Evolutionary conservation across 352 stramenopile species (phyloP), one percentile per base, ranked within the genome.

Genomic region (Globisporangium polare): DNA sequence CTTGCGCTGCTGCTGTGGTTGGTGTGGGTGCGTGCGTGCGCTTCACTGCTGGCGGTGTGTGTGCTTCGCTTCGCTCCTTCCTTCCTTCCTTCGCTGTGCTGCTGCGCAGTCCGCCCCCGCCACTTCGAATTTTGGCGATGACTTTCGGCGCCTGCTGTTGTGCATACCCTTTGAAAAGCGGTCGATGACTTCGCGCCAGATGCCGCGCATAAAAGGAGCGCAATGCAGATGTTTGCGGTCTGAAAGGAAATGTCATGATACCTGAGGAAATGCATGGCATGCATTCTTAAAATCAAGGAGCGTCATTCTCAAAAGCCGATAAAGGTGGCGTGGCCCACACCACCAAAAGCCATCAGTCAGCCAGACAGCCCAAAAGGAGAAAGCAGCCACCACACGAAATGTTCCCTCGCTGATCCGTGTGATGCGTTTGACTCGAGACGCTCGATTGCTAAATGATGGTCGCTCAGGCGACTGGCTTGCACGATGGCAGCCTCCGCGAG

Each of bases 91-190:
- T 58, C 7, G 20, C 35, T 39, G 33, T 39, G 7, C 10, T 39
- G 33, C 33, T 39, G 33, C 53, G 3, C 53, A 15, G 47, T 53
- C 24, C 24, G 46, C 24, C 46, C 24, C 10, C n/a, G 10, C 9
- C 22, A 47, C 50, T 55, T 59, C 53, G 53, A 59, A 50, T 50
- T 59, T 58, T 31, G 22, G 6, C 39, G 53, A 35, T 12, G 27
- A 20, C 20, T 15, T 26, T 9, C 7, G n/a, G 1, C 17, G 7
- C 29, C 35, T 29, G 22, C 10, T 17, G 13, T 1, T 18, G 0
- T 5, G 5, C 15, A 49, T 59, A 50, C 22, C 53, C 53, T 47
- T 17, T 31, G 8, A 3, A 39, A 59, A 49, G 1, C 8, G 24
- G 26, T 50, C 12, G 9, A 27, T 33, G 18, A 39, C 37, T 13